Evolutionary conservation across 2,329 filamentous ascomycete genomes (phyloP), one percentile per base, ranked within the genome.

Genomic region (Diaporthe vexans): DNA sequence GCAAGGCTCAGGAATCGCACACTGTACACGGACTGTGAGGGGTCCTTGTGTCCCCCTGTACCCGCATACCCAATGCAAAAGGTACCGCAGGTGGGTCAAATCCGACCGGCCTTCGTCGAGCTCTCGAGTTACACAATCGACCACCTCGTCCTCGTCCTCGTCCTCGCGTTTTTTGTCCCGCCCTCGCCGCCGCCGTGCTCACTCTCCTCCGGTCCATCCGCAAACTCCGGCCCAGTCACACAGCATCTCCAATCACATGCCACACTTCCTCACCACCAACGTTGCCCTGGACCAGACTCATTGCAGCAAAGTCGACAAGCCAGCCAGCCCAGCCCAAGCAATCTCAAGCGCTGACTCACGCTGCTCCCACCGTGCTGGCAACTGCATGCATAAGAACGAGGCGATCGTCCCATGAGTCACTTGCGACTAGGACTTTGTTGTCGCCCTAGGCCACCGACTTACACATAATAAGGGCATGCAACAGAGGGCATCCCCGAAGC

Each of bases 341-440:
- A 24, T 21, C 21, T 40, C 63, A 54, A 68, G 63, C 54, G 63
- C 63, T 68, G 63, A 68, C 63, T 68, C 63, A 54, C 46, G 63
- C 63, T 26, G 26, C 48, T 54, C 63, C 63, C 48, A 68, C 48
- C 48, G 52, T 8, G 35, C n/a, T 37, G 48, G 61, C 33, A 54
- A 26, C 33, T 40, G 15, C 63, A 54, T 54, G 63, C 48, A 68
- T 24, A 51, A 54, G 63, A 54, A 21, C 29, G 21, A 54, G 33
- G 15, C 33, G 63, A 37, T 54, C 63, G 35, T 13, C 33, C 5
- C n/a, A 9, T 68, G 63, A 68, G 63, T 68, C 63, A 68, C 48
- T 48, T 48, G 46, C 19, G 19, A 48, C 19, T 21, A 37, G n/a
- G 21, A 7, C n/a, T 26, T 54, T 13, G 8, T 4, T 26, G 40